Evolutionary conservation across 2,329 filamentous ascomycete species (phyloP), one percentile per base, ranked within the genome.

Genomic region (Cladosporium sp.): DNA sequence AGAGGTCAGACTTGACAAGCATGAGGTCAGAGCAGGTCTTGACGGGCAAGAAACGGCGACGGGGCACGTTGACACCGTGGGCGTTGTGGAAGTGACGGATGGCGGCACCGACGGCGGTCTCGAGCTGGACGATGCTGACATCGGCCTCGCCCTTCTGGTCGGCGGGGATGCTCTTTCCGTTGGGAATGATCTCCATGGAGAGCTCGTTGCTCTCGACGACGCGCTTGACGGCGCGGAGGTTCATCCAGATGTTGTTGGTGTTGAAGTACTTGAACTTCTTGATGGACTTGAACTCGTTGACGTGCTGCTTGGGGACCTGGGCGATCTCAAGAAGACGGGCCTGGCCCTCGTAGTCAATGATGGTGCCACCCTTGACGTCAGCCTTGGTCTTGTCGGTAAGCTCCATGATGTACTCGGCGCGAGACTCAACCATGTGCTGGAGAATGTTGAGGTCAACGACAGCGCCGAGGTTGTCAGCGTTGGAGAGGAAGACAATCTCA

Each of bases 211-310:
- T 93, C 88, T 98, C 95, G 8, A 99, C 95, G 64, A 99, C 93
- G 68, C 95, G 93, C 90, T 98, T 98, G 83, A 99, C 91, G 73
- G 95, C 95, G 79, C 92, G 90, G 75, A 97, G 87, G 85, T 97
- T 97, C 87, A 99, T 91, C 95, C 95, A 99, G 83, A 99, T 97
- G 88, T 99, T 99, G 91, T 99, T 99, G 82, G 95, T 99, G 89
- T 99, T 99, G 90, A 99, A 99, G 89, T 99, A 99, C 88, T 96
- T 97, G 91, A 99, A 99, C 88, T 99, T 99, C 90, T 99, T 99
- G 87, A 99, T 99, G 59, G 93, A 97, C 90, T 99, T 99, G 92
- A 99, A 99, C 85, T 99, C 95, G 84, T 99, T 98, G 80, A 95
- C 92, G 83, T 99, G 95, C 86, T 99, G 92, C 89, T 98, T 99